phyloP scores from a whole-genome alignment of 148 eudicot species.

The Polygonum maritimum region DNA sequence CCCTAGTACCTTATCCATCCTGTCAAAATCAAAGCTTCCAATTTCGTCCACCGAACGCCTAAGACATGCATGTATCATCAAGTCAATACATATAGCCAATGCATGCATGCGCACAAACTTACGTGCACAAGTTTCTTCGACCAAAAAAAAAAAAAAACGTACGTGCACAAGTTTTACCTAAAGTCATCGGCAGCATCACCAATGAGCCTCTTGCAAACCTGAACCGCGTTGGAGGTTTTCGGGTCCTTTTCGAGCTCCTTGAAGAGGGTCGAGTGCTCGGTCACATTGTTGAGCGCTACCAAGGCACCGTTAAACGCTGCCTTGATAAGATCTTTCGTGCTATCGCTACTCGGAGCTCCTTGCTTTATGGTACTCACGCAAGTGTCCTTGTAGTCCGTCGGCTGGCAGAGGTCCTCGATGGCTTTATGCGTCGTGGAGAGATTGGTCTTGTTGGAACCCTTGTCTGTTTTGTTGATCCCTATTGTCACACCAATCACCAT shows the following conservation, averaged over 20 bases:
- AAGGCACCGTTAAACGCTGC: constrained; percentile 39
- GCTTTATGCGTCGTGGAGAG: constrained; percentile 34
- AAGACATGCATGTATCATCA: background rate
- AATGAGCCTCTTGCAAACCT: background rate
- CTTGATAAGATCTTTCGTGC: constrained; percentile 51
- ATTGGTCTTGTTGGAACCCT: background rate
- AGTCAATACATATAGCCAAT: background rate
- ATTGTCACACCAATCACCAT: constrained; percentile 37
- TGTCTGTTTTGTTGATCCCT: constrained; percentile 14
- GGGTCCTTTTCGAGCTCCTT: constrained; percentile 38
- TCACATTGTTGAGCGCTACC: constrained; percentile 22
- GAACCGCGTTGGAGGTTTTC: constrained; percentile 28
- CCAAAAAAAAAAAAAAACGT: too few relatives aligned
- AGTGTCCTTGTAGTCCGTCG: constrained; percentile 49
- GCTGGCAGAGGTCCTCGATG: constrained; percentile 40
- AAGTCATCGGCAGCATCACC: constrained; percentile 1
- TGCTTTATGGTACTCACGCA: constrained; percentile 34
- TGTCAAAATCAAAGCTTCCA: background rate
- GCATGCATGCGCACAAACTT: background rate
- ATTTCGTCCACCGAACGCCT: constrained; percentile 6
- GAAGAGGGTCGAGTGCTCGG: constrained; percentile 21
- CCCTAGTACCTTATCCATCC: background rate
- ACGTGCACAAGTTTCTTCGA: too few relatives aligned
- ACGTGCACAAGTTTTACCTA: constrained; percentile 3
- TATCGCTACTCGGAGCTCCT: constrained; percentile 21